Percentiles rank a stretch among this genome's conserved stretches.
phyloP scores from a whole-genome alignment of 2,329 filamentous ascomycete genomes.

The Colletotrichum lini region DNA sequence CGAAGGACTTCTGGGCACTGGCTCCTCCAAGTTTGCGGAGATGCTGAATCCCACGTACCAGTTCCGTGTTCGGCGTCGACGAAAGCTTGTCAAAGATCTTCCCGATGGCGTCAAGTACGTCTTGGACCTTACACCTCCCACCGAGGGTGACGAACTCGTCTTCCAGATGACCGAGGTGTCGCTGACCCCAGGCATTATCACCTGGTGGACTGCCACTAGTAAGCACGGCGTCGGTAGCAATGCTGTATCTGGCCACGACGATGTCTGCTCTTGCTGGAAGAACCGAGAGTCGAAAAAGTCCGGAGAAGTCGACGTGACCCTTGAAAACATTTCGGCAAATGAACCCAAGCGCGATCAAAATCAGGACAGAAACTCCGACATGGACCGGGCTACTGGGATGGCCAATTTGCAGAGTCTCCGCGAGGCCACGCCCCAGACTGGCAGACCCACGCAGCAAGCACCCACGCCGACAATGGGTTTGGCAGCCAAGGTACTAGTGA shows the following conservation, averaged over 20 bases:
- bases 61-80: conserved; percentile 55
- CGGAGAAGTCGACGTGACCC: not conserved
- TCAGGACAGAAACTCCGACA: not conserved
- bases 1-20: conserved; percentile 60
- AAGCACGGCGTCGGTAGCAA: conserved; percentile 51
- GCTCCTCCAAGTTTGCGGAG: conserved; percentile 62
- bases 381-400: conserved; percentile 11
- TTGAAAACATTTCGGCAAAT: not conserved
- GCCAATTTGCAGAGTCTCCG: conserved; percentile 17
- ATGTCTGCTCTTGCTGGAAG: conserved; percentile 54
- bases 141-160: conserved; percentile 74
- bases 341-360: not conserved
- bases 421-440: not conserved
- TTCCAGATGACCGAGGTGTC: conserved; percentile 71
- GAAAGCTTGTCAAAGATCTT: conserved; percentile 52
- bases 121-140: conserved; percentile 74
- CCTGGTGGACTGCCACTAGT: conserved; percentile 64
- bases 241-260: conserved; percentile 59
- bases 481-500: conserved; percentile 38
- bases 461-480: not conserved
- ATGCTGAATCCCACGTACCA: conserved; percentile 61
- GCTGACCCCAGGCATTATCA: conserved; percentile 67
- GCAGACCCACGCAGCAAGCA: not conserved
- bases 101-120: conserved; percentile 68
- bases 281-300: not conserved